A percentile compares a stretch with the other conserved stretches of the same genome.
These are phyloP conservation scores for Monosporascus ibericus DNA, from an alignment of 2,329 filamentous ascomycete species.

Conservation along the genomic window DNA sequence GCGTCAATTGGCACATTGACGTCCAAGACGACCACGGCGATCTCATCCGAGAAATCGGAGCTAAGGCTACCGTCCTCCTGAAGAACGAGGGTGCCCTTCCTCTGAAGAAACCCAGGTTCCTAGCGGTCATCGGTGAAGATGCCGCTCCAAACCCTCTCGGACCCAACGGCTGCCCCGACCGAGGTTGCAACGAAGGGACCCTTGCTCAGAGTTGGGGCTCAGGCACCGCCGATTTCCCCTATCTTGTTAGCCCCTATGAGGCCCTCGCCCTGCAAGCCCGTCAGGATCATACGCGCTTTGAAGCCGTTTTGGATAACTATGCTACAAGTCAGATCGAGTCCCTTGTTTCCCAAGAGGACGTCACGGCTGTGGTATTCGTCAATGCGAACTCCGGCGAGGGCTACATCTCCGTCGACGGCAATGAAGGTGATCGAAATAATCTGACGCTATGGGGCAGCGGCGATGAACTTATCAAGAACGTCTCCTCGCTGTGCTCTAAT, in stretches of 20 bases:
- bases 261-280: constrained; percentile 60
- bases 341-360: constrained; percentile 56
- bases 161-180: constrained; percentile 72
- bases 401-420: constrained; percentile 75
- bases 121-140: constrained; percentile 78
- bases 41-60: constrained; percentile 70
- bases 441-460: constrained; percentile 83
- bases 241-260: constrained; percentile 67
- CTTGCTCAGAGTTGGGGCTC: constrained; percentile 77
- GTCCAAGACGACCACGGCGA: constrained; percentile 69
- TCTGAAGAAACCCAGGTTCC: constrained; percentile 68
- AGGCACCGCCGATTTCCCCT: constrained; percentile 67
- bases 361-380: constrained; percentile 78
- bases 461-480: constrained; percentile 74
- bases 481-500: constrained; percentile 73
- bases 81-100: constrained; percentile 79
- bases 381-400: constrained; percentile 85
- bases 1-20: constrained; percentile 77
- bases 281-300: constrained; percentile 52
- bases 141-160: constrained; percentile 69
- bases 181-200: constrained; percentile 53
- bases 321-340: constrained; percentile 54
- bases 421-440: constrained; percentile 86
- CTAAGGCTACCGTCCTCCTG: constrained; percentile 78
- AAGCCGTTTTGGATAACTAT: constrained; percentile 63